Base-by-base conservation (phyloP, 495 filamentous ascomycete genomes). In the Aspergillus wentii region DNA sequence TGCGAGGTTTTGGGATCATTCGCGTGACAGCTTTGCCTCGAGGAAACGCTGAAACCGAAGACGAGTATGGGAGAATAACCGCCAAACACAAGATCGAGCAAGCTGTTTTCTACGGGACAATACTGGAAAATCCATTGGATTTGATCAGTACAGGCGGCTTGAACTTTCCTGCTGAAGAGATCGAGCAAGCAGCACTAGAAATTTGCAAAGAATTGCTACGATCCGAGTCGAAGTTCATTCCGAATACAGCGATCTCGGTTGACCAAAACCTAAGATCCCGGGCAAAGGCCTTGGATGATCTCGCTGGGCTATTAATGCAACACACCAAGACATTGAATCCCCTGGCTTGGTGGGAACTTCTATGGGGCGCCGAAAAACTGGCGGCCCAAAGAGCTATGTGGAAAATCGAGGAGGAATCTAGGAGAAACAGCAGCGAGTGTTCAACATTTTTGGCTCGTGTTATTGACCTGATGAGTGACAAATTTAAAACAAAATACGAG, bases 301-400 rank as follows among this genome's bases (percentile, higher is more conserved):
- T 98, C 26, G 82, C 83, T 8, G 62, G 64, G 10, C 72, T 88
- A 38, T 64, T 96, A 14, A 72, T 74, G 36, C 53, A 63, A 3
- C 66, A 72, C 21, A 74, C 67, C 53, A 71, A 54, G 47, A 67
- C 48, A 36, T 47, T 96, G 10, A 77, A 84, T 32, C 71, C 72
- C 13, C 60, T 58, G 14, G 77, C 78, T 4, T 78, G 75, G 49
- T 98, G 89, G 91, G 71, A 80, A 41, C 57, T 98, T 4, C 69
- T 97, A n/a, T 86, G 82, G 75, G 79, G 85, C 49, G 90, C 89
- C 0, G 92, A 97, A 54, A 95, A 88, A 56, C 75, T 95, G 48
- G 80, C 81, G 26, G 85, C 88, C 21, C 91, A 89, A n/a, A 75
- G 74, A 30, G 72, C 77, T 23, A 72, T 97, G 43, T 97, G 90